Conservation (phyloP, 2,329 filamentous ascomycete species). For the Thielaviopsis musarum region DNA sequence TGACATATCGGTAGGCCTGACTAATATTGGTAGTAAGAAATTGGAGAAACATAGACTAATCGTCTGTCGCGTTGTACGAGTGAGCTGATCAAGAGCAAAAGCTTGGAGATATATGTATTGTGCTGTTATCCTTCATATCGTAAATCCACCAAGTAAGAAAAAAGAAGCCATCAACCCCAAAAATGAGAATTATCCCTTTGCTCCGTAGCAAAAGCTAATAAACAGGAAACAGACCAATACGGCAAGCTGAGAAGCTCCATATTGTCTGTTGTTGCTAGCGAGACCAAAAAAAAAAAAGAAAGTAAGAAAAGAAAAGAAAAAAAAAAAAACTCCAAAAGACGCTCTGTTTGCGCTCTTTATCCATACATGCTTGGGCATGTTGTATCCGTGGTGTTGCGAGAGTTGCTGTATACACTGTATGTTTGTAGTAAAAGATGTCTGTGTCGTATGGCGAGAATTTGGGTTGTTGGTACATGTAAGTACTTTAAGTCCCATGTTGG, state of each 20-base stretch:
- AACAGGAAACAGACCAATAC: too few species aligned
- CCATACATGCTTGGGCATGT: not conserved
- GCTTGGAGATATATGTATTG: not conserved
- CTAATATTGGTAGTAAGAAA: not conserved
- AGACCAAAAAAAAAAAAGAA: not conserved
- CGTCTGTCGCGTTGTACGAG: not conserved
- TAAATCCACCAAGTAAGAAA: not conserved
- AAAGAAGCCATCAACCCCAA: not conserved
- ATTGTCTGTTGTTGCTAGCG: too few species aligned
- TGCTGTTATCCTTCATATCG: not conserved
- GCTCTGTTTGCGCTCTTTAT: not conserved
- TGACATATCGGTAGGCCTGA: too few species aligned
- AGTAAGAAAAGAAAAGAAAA: not conserved
- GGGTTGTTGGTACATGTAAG: not conserved
- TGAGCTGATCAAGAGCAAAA: not conserved
- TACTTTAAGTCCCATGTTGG: not conserved
- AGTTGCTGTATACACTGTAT: not conserved
- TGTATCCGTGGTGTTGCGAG: not conserved
- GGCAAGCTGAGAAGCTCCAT: too few species aligned
- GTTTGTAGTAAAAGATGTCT: not conserved
- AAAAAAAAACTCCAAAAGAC: not conserved
- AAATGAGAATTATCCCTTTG: too few species aligned
- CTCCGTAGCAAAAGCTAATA: too few species aligned
- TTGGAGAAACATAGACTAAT: not conserved
- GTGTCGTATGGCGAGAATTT: not conserved